Conservation (phyloP, 495 filamentous ascomycete genomes). For the Gamarada debralockiae region DNA sequence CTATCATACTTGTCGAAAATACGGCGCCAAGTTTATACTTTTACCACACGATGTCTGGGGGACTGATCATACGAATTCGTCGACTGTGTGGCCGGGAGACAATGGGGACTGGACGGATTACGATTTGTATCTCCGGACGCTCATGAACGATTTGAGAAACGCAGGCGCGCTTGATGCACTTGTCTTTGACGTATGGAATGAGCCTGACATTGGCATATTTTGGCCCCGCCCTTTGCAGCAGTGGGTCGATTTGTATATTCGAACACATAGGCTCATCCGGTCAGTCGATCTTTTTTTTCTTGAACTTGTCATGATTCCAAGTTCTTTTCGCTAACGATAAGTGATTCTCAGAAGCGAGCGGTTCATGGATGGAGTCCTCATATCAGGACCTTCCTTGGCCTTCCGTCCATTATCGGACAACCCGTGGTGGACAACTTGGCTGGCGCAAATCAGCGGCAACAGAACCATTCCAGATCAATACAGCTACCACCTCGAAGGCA, state of each 20-base stretch:
- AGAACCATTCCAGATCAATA: background rate
- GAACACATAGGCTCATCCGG: background rate
- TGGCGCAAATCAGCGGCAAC: background rate
- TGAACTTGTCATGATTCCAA: background rate
- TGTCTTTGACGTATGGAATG: slow-evolving; percentile 43
- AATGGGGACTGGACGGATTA: slow-evolving; percentile 34
- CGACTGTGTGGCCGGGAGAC: slow-evolving; percentile 33
- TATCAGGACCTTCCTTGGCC: background rate
- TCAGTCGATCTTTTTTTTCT: background rate
- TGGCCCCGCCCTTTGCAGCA: slow-evolving; percentile 29
- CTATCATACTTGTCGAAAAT: slow-evolving; percentile 31
- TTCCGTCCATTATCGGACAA: background rate
- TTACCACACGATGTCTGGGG: slow-evolving; percentile 41
- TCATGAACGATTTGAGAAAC: slow-evolving; percentile 28
- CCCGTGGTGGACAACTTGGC: background rate
- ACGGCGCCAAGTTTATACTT: slow-evolving; percentile 33
- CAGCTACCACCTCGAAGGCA: background rate
- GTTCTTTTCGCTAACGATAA: background rate
- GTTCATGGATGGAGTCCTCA: background rate
- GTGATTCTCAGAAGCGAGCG: background rate
- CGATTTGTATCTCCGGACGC: slow-evolving; percentile 29
- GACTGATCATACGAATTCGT: slow-evolving; percentile 24
- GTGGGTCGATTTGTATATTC: slow-evolving; percentile 19
- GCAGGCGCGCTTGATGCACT: slow-evolving; percentile 29
- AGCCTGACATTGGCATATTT: slow-evolving; percentile 33